Base-by-base conservation (phyloP, 768 basidiomycete species). In the Mrakia gelida region DNA sequence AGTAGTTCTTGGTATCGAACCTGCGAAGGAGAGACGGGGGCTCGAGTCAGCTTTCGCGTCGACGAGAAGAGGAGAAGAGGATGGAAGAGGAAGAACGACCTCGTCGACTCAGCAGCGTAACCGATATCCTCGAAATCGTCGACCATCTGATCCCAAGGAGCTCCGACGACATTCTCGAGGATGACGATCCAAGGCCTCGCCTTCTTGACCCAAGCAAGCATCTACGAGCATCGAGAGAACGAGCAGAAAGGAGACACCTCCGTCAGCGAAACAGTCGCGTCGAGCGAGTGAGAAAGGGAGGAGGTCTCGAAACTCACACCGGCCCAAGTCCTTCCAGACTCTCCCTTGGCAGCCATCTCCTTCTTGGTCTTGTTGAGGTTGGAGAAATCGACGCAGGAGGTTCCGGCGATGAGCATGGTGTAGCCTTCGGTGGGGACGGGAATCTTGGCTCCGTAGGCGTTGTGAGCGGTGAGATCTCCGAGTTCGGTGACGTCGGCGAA, bases 331-430 rank as follows among this genome's bases (percentile, higher is more conserved):
- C 92, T 88, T 10, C 95, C 94, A 21, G 94, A 96, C 84, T 98
- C 95, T 67, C 95, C 95, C 77, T 92, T 90, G 9, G 88, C 93
- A 68, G 93, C 90, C 43, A 98, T 92, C 49, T 90, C 91, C 83
- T 98, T 93, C 83, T 93, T 93, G 82, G 92, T 89, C 81, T 92
- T 94, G 84, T 98, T 98, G 77, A 98, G 88, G 82, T 91, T 93
- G n/a, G 95, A 97, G 81, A 96, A 97, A 83, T 97, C 95, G 80
- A 97, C 95, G 80, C 95, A 98, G 30, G 94, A 96, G 0, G 95
- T 98, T 43, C 95, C 95, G 3, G 95, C 95, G 77, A 98, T 88
- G 41, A 83, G 80, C n/a, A 83, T 78, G 81, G 81, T 86, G 83
- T 97, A 95, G 41, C 93, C 92, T 80, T 95, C 90, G 18, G 93